These are phyloP conservation scores for Erodium maritimum DNA, from an alignment of 345 rosid genomes.

Conservation along the genomic window DNA sequence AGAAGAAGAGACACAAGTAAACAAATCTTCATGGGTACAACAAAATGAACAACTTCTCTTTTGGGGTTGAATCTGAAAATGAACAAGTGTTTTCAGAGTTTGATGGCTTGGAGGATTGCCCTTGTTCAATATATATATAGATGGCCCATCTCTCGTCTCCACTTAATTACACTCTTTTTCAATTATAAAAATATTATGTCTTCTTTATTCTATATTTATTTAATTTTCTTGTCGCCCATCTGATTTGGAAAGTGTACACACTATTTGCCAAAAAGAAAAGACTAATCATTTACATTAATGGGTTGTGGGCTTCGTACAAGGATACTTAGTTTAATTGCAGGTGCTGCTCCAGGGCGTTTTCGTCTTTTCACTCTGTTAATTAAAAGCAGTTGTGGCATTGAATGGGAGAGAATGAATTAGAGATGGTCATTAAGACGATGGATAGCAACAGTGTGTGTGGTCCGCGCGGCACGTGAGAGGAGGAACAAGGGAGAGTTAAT, in stretches of 20 bases:
- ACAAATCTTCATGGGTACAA: conserved; percentile 10
- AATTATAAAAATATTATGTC: too few relatives aligned
- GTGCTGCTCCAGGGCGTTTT: too few relatives aligned
- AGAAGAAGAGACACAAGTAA: conserved; percentile 12
- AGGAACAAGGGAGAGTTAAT: not conserved
- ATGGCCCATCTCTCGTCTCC: not conserved
- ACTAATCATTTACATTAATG: conserved; percentile 3
- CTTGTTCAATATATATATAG: not conserved
- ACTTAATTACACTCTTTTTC: too few relatives aligned
- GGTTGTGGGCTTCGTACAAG: too few relatives aligned
- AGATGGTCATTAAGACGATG: too few relatives aligned
- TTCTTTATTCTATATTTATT: too few relatives aligned
- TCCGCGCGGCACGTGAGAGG: not conserved
- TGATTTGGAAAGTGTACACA: not conserved
- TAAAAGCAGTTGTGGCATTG: too few relatives aligned
- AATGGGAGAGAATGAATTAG: not conserved
- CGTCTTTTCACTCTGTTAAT: too few relatives aligned
- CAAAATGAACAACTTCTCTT: not conserved
- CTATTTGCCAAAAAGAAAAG: conserved; percentile 3
- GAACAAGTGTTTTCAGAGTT: too few relatives aligned
- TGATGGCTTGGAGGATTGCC: not conserved
- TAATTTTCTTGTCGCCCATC: not conserved
- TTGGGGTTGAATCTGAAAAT: too few relatives aligned
- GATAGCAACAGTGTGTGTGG: not conserved
- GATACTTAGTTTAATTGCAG: too few relatives aligned